These are phyloP conservation scores for Colletotrichum eremochloae DNA, from an alignment of 2,329 filamentous ascomycete species.

Conservation along the genomic window DNA sequence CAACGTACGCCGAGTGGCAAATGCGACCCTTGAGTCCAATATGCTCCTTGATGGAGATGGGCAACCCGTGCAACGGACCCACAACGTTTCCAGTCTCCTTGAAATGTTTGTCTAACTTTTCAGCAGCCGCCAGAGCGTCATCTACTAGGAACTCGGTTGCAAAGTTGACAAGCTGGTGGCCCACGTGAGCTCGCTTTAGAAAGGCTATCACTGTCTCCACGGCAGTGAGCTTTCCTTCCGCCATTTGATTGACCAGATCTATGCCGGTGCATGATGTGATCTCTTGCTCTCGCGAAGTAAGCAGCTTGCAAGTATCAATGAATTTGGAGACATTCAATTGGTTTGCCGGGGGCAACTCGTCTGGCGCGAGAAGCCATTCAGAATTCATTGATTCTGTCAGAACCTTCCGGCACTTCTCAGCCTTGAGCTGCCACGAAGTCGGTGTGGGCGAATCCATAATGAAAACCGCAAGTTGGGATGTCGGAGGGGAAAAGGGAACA, in stretches of 20 bases:
- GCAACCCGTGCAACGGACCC: slow-evolving; percentile 61
- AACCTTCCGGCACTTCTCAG: slow-evolving; percentile 14
- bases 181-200: slow-evolving; percentile 63
- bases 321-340: slow-evolving; percentile 23
- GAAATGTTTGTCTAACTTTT: slow-evolving; percentile 58
- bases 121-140: slow-evolving; percentile 54
- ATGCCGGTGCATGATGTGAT: slow-evolving; percentile 54
- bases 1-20: slow-evolving; percentile 49
- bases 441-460: background rate
- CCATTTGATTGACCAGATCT: slow-evolving; percentile 48
- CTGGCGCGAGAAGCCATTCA: slow-evolving; percentile 22
- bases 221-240: slow-evolving; percentile 49
- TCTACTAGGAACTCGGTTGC: slow-evolving; percentile 54
- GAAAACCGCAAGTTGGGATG: too few relatives aligned
- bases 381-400: slow-evolving; percentile 21
- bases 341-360: slow-evolving; percentile 3
- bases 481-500: background rate
- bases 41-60: slow-evolving; percentile 46
- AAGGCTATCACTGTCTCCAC: slow-evolving; percentile 57
- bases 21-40: slow-evolving; percentile 43
- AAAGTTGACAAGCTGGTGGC: slow-evolving; percentile 57
- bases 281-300: slow-evolving; percentile 52
- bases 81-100: slow-evolving; percentile 51
- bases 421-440: slow-evolving; percentile 27
- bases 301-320: slow-evolving; percentile 45